phyloP scores from a whole-genome alignment of 345 rosid species.

The Gossypium sturtianum region DNA sequence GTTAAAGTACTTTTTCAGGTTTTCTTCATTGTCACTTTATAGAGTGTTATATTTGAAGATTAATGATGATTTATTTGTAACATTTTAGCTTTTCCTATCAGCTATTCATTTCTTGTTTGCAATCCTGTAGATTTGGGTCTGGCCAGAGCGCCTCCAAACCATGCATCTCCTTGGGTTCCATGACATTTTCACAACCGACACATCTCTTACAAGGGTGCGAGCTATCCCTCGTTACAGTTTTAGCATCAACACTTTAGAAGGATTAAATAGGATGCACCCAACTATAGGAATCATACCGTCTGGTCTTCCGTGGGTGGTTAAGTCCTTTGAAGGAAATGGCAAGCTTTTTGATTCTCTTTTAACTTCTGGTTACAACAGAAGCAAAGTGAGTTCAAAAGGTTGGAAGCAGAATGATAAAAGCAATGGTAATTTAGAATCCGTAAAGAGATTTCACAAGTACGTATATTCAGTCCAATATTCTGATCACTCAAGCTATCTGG shows the following conservation, averaged over 20 bases:
- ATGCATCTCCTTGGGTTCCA: slow-evolving; percentile 72
- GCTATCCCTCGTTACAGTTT: slow-evolving; percentile 85
- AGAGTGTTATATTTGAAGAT: not conserved
- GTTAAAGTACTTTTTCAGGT: not conserved
- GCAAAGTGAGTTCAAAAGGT: slow-evolving; percentile 20
- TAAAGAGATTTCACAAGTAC: slow-evolving; percentile 36
- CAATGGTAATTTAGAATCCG: slow-evolving; percentile 20
- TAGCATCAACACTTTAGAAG: slow-evolving; percentile 60
- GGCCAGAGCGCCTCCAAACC: slow-evolving; percentile 84
- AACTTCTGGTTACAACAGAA: slow-evolving; percentile 21
- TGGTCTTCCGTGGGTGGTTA: slow-evolving; percentile 70
- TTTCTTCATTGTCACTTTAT: not conserved
- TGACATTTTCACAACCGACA: slow-evolving; percentile 63
- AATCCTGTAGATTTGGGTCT: slow-evolving; percentile 67
- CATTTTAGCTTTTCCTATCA: not conserved
- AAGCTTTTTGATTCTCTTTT: slow-evolving; percentile 38
- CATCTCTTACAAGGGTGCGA: slow-evolving; percentile 64
- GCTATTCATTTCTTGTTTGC: not conserved
- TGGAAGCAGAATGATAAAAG: slow-evolving; percentile 10
- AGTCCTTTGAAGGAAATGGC: slow-evolving; percentile 31
- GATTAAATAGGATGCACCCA: slow-evolving; percentile 50
- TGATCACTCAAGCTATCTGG: slow-evolving; percentile 65
- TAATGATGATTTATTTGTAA: not conserved
- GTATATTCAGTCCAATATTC: slow-evolving; percentile 66
- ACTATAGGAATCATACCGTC: slow-evolving; percentile 87